A percentile compares a stretch with the other conserved stretches of the same genome.
phyloP scores from a whole-genome alignment of 306 rosid species.

The Chamaecrista fasciculata region DNA sequence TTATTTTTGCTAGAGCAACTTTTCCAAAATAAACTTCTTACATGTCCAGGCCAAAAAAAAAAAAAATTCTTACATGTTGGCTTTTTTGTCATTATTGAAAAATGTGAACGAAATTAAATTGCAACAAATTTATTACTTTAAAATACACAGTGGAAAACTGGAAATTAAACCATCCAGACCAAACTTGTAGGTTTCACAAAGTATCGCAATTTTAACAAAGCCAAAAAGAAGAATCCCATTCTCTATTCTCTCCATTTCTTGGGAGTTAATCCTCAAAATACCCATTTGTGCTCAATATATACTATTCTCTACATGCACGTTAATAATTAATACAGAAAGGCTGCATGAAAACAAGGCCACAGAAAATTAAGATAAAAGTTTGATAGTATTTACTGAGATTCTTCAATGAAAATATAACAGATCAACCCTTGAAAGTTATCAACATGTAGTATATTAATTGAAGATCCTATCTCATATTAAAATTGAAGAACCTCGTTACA shows the following conservation, averaged over 20 bases:
- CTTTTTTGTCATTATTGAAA: too few species aligned
- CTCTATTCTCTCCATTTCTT: neutral
- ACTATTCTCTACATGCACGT: neutral
- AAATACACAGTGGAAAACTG: too few species aligned
- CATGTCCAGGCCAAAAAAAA: too few species aligned
- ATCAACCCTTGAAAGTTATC: neutral
- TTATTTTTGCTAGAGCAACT: neutral
- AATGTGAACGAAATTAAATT: too few species aligned
- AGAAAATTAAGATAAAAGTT: neutral
- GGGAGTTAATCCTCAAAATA: too few species aligned
- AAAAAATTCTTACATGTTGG: too few species aligned
- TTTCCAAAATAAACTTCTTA: too few species aligned
- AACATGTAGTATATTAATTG: neutral
- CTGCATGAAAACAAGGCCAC: neutral
- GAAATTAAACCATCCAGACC: too few species aligned
- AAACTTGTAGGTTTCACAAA: neutral
- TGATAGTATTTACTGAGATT: neutral
- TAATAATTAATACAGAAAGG: neutral
- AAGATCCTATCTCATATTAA: neutral
- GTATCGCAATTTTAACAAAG: neutral
- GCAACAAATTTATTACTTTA: too few species aligned
- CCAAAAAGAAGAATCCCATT: too few species aligned
- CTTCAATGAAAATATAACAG: neutral
- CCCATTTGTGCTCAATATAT: too few species aligned
- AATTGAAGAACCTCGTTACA: neutral